Base-by-base conservation (phyloP, 116 monocot species). In the Dioscorea cayenensis region DNA sequence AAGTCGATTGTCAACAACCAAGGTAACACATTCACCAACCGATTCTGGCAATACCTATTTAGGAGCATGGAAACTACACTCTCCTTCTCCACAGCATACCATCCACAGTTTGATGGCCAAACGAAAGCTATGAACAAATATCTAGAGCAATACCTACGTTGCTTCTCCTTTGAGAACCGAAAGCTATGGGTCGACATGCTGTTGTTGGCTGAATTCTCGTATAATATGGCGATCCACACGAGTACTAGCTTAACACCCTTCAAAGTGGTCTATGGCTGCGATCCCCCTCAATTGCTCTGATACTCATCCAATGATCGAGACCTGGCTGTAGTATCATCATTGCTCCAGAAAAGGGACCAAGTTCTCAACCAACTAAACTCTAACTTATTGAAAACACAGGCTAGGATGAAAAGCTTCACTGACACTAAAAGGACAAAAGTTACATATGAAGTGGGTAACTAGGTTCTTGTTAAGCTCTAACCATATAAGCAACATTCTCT, bases 101-200 rank as follows among this genome's bases (percentile, higher is more conserved):
- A 38, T 9, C 38, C 38, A 38, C 38, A 38, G 9, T 38, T 0
- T 5, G 38, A 38, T 9, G 38, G 38, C 38, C 38, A 38, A 2
- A 6, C 38, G 38, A 2, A 38, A 9, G 38, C 38, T 38, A 5
- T 38, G 38, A 38, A 67, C 58, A 1, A 35, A 12, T 37, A 32
- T 32, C 22, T 75, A 12, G 35, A 59, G 59, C 58, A 9, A 13
- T 75, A 75, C 9, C n/a, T 75, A 6, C 14, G 75, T 6, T 75
- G 75, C 36, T 37, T 67, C 14, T 10, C 14, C 5, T 17, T 18
- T 13, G 19, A 52, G 0, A 25, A 51, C 2, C 51, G 29, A 0
- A 17, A 60, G 4, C 16, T n/a, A 3, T 75, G 67, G 75, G 22
- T 38, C 2, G 3, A 20, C 11, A 60, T 55, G 66, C 23, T 75